Conservation (phyloP, 139 green algal genomes). For the Ettlia oleoabundans region DNA sequence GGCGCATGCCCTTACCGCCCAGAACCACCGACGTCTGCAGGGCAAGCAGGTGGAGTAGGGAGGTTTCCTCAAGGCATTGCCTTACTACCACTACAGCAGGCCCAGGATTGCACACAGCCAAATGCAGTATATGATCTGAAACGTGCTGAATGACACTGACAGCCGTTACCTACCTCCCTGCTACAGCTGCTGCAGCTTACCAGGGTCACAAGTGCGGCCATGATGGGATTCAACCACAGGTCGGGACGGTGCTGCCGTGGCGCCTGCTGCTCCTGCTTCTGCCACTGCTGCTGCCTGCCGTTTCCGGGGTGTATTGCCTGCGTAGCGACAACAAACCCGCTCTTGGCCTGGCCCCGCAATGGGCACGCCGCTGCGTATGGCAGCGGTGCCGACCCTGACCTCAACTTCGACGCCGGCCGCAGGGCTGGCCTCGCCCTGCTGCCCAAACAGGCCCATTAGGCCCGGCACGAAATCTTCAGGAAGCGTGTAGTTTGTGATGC, state of each 20-base stretch:
- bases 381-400: background rate
- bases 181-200: too few species aligned
- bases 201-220: conserved; percentile 9
- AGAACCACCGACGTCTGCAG: background rate
- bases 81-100: too few species aligned
- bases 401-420: background rate
- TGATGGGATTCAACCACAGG: background rate
- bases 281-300: background rate
- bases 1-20: background rate
- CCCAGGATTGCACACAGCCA: background rate
- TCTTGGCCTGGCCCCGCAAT: background rate
- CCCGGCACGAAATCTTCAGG: conserved; percentile 52
- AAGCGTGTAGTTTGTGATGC: conserved; percentile 71
- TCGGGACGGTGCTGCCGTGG: conserved; percentile 4
- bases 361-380: background rate
- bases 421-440: background rate
- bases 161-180: too few species aligned
- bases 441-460: background rate
- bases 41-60: background rate
- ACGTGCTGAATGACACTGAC: too few species aligned
- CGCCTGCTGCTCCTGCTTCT: background rate
- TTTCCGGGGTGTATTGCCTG: background rate
- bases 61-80: background rate
- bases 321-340: conserved; percentile 29
- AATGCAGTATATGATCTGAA: background rate